A percentile compares a stretch with the other conserved stretches of the same genome.
These are phyloP conservation scores for Diophrys sp. DNA, from an alignment of 73 alveolate species.

Conservation along the genomic window DNA sequence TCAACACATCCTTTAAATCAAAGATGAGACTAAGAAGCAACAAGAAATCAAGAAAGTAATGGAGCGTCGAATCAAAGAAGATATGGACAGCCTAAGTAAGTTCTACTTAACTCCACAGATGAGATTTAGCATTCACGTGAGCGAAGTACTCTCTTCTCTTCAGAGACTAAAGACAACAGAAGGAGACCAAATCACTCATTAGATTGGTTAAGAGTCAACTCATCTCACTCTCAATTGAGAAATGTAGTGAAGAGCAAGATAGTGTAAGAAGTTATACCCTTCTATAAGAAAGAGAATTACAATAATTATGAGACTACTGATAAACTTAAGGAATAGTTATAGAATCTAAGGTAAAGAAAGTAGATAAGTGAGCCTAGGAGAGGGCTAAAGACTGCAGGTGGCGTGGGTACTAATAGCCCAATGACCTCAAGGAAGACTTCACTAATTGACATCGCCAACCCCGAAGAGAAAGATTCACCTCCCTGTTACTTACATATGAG, in stretches of 20 bases:
- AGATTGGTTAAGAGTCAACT: not conserved
- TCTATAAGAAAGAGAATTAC: not conserved
- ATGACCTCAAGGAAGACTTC: not conserved
- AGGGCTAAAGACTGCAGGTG: not conserved
- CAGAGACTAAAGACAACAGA: not conserved
- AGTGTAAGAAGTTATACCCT: not conserved
- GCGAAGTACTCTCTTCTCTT: not conserved
- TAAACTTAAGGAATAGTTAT: not conserved
- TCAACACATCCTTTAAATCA: not conserved
- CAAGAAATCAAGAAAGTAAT: not conserved
- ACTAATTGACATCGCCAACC: too few relatives aligned
- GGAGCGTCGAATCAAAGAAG: not conserved
- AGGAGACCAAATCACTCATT: not conserved
- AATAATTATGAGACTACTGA: not conserved
- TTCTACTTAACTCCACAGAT: not conserved
- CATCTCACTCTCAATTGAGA: not conserved
- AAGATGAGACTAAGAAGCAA: not conserved
- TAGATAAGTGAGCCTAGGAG: not conserved
- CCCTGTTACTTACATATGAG: too few relatives aligned
- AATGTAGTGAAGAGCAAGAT: not conserved
- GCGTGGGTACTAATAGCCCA: not conserved
- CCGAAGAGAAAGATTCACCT: too few relatives aligned
- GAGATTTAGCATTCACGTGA: not conserved
- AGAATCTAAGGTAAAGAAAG: not conserved
- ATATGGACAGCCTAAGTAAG: not conserved